Evolutionary conservation across 2,329 filamentous ascomycete genomes (phyloP), one percentile per base, ranked within the genome.

Genomic region (Remersonia thermophila): DNA sequence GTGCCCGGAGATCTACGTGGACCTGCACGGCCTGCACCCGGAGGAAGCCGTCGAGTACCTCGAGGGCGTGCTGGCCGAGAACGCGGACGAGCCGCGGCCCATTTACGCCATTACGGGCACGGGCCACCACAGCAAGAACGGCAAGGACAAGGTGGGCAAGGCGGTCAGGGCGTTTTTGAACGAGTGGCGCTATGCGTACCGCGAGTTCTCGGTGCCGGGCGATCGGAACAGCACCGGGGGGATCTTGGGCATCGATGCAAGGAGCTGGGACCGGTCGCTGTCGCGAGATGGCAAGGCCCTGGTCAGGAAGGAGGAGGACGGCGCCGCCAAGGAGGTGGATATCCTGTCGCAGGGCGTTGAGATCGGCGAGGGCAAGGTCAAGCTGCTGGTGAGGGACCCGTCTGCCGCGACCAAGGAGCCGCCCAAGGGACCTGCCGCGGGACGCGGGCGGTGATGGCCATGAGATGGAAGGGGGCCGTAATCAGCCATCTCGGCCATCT

Each of bases 141-240:
- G 91, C 51, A 96, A 96, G 58, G 91, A 98, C 60, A 98, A 98
- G 62, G 84, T 98, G 26, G 89, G 89, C 54, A 94, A 93, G 61
- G 86, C 87, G 2, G 79, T 96, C 43, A 80, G 91, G 37, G 77
- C 73, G 47, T 96, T 93, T 62, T 65, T 98, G 37, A 93, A 89
- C 54, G 89, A 96, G 56, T 94, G 87, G 86, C 77, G 84, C 44
- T 98, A 95, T 55, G 82, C 84, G 0, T 98, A 89, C 61, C 80
- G 89, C 37, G 91, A 98, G 60, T 98, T 98, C 59, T 91, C 83
- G 27, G 87, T 95, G 8, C 86, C 87, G 2, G 89, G 89, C n/a
- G 91, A 96, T 58, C 74, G 85, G 37, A 80, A 78, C 55, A 79
- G 70, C 54, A 77, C 80, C 62, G 87, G 86, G 40, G 89, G 91